Evolutionary conservation across 768 basidiomycete genomes (phyloP), one percentile per base, ranked within the genome.

Genomic region (Phylloporus arenicola): DNA sequence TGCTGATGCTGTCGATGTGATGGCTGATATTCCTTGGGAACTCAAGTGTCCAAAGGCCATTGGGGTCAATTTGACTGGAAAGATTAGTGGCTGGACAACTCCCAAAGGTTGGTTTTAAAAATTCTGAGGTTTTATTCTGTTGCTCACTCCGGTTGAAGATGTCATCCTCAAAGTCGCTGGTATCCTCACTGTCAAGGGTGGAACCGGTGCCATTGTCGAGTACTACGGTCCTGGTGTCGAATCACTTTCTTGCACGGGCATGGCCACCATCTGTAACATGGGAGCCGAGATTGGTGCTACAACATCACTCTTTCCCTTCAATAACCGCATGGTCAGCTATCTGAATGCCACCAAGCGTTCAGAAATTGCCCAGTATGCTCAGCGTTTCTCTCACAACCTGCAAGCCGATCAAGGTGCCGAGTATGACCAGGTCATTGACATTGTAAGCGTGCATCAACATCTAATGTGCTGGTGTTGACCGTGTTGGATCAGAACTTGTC

Each of bases 251-350:
- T 92, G 88, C 81, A 99, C 95, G 43, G 95, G 95, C 71, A 96
- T 98, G 94, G 95, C 92, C 46, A 98, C 95, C 17, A 95, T 99
- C 64, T 97, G 95, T 72, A 99, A 97, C 83, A 99, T 98, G 95
- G 95, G 95, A 78, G 95, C 95, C 60, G 95, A 99, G 73, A 97
- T 98, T 63, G 95, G 95, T 68, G 96, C 96, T 33, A 99, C 96
- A 10, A 98, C 96, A 19, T 97, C 95, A n/a, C 73, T 98, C 60
- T 99, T 99, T 91, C 96, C 96, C 62, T 98, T 88, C 84, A 99
- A 98, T 77, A 68, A 75, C 57, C 91, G 94, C 64, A 98, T 98
- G 96, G 79, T 67, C 62, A 79, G 84, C 66, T 99, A 97, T 74
- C 77, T 99, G 68, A 81, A 88, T 53, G 95, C 95, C n/a, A 99